Conservation (phyloP, 75 land plant species). For the Gnetum montanum region DNA sequence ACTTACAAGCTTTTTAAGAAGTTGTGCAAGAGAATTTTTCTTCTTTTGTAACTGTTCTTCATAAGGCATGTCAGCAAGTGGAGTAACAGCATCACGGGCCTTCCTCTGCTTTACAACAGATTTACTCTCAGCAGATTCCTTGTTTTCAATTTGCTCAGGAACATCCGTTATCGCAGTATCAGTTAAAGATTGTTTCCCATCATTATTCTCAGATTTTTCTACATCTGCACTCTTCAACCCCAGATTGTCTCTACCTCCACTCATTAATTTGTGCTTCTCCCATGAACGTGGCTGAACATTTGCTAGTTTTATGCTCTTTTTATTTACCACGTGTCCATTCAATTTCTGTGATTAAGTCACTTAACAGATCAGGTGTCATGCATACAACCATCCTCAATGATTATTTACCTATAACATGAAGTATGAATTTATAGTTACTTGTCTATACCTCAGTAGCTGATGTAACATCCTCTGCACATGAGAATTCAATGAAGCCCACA, state of each 20-base stretch:
- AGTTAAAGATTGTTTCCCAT: slow-evolving; percentile 4
- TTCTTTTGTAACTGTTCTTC: slow-evolving; percentile 68
- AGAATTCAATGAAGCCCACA: slow-evolving; percentile 79
- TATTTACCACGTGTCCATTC: slow-evolving; percentile 43
- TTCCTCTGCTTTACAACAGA: slow-evolving; percentile 26
- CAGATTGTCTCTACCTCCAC: background rate
- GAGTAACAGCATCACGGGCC: slow-evolving; percentile 84
- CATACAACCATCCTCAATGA: background rate
- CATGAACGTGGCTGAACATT: slow-evolving; percentile 68
- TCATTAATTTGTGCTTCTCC: slow-evolving; percentile 34
- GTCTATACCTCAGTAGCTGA: slow-evolving; percentile 55
- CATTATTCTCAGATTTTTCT: background rate
- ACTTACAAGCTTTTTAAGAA: slow-evolving; percentile 77
- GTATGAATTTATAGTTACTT: background rate
- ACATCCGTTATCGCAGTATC: slow-evolving; percentile 17
- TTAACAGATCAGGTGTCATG: background rate
- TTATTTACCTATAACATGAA: background rate
- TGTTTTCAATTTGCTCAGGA: slow-evolving; percentile 6
- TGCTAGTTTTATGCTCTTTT: slow-evolving; percentile 58
- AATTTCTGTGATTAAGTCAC: slow-evolving; percentile 46
- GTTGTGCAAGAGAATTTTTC: slow-evolving; percentile 47
- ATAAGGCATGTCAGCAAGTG: slow-evolving; percentile 78
- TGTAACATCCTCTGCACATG: slow-evolving; percentile 37
- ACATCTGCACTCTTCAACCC: background rate
- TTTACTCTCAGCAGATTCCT: slow-evolving; percentile 14